These are phyloP conservation scores for Saccharomyces mikatae DNA, from an alignment of 805 yeast species.

Conservation along the genomic window DNA sequence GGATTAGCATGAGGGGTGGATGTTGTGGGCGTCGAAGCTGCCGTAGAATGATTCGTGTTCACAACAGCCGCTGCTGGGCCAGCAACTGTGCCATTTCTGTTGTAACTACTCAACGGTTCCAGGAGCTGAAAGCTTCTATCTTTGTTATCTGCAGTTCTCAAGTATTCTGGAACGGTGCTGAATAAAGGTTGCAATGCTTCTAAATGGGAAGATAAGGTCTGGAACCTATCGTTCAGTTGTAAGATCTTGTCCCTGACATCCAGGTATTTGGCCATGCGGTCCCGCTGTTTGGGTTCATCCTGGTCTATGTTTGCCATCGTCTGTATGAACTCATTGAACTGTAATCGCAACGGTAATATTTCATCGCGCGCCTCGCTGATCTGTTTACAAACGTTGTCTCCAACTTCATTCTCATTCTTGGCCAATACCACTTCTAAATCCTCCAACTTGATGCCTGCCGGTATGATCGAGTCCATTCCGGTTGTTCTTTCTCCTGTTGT, in stretches of 20 bases:
- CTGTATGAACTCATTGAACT: conserved; percentile 23
- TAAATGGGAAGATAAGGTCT: conserved; percentile 18
- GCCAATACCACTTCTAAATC: neutral
- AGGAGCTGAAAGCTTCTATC: conserved; percentile 19
- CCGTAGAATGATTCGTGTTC: conserved; percentile 1
- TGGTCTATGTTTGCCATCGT: conserved; percentile 17
- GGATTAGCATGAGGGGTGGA: conserved; percentile 4
- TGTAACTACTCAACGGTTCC: conserved; percentile 13
- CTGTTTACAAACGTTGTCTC: neutral
- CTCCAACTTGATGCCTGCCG: neutral
- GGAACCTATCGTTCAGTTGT: conserved; percentile 17
- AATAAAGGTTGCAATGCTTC: conserved; percentile 20
- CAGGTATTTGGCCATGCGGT: conserved; percentile 17
- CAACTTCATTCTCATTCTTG: neutral
- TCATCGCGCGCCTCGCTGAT: neutral
- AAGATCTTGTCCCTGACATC: conserved; percentile 15
- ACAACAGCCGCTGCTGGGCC: neutral
- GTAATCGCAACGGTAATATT: conserved; percentile 8
- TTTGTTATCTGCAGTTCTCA: conserved; percentile 8
- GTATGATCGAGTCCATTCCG: neutral
- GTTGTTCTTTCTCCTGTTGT: neutral
- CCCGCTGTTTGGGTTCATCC: conserved; percentile 1
- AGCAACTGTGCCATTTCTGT: conserved; percentile 5
- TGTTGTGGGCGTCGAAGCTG: conserved; percentile 10
- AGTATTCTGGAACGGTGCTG: conserved; percentile 19